These are phyloP conservation scores for Solanum arcanum DNA, from an alignment of 257 asterid species.

Conservation along the genomic window DNA sequence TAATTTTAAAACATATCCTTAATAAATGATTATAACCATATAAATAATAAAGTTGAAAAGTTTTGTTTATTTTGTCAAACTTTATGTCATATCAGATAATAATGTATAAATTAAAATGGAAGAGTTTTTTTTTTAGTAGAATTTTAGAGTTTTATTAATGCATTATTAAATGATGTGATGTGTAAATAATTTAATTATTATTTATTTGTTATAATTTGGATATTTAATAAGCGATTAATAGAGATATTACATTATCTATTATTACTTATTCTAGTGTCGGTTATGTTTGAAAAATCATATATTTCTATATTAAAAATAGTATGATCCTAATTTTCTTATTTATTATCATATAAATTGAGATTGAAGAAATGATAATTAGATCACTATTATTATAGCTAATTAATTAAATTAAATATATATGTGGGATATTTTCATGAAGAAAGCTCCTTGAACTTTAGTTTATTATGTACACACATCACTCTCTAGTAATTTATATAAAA, in stretches of 20 bases:
- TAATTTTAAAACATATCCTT: neutral
- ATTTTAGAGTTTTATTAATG: neutral
- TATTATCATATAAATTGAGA: neutral
- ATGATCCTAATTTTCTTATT: neutral
- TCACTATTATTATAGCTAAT: neutral
- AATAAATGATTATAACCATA: neutral
- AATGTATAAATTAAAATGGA: neutral
- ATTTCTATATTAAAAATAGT: neutral
- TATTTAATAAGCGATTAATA: neutral
- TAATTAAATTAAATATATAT: neutral
- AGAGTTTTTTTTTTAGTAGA: rapidly evolving
- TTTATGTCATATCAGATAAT: neutral
- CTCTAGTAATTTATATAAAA: neutral
- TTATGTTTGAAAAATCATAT: neutral
- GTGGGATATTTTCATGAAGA: neutral
- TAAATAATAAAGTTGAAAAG: neutral
- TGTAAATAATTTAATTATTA: neutral
- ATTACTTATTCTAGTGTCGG: neutral
- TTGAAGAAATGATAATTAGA: neutral
- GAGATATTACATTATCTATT: neutral
- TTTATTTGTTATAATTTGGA: neutral
- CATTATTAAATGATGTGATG: neutral
- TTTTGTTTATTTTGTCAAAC: rapidly evolving
- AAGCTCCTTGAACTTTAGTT: neutral
- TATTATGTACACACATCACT: neutral